phyloP scores from a whole-genome alignment of 2,329 filamentous ascomycete genomes.

The Calonectria naviculata region DNA sequence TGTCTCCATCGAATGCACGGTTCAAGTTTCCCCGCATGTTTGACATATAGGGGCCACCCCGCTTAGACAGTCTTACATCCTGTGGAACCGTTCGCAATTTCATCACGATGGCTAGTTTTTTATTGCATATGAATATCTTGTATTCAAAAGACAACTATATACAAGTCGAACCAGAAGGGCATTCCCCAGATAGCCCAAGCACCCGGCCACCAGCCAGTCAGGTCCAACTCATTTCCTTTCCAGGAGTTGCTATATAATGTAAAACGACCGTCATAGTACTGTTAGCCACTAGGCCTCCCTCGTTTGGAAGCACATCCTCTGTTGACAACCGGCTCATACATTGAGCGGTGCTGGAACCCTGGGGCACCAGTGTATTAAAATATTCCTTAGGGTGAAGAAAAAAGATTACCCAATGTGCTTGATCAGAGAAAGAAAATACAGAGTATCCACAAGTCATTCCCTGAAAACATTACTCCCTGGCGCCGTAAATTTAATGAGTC shows the following conservation, averaged over 20 bases:
- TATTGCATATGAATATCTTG: constrained; percentile 22
- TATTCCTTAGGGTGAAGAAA: constrained; percentile 21
- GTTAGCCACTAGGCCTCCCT: neutral
- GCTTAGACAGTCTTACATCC: neutral
- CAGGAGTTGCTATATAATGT: constrained; percentile 18
- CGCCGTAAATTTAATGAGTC: constrained; percentile 36
- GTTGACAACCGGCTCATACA: constrained; percentile 21
- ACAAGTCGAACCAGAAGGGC: constrained; percentile 22
- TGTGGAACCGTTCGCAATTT: neutral
- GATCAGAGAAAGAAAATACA: constrained; percentile 25
- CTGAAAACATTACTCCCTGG: constrained; percentile 35
- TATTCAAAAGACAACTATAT: constrained; percentile 35
- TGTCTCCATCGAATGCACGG: neutral
- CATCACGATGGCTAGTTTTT: neutral
- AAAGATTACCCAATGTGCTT: constrained; percentile 27
- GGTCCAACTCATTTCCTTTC: constrained; percentile 15
- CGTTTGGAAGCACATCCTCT: neutral
- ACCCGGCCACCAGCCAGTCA: constrained; percentile 5
- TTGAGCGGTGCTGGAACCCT: constrained; percentile 18
- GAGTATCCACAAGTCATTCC: constrained; percentile 30
- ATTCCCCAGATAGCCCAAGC: constrained; percentile 19
- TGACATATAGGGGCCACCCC: neutral
- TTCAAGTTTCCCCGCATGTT: neutral
- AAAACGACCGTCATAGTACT: constrained; percentile 11
- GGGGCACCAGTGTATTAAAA: constrained; percentile 31